A percentile compares a stretch with the other conserved stretches of the same genome.
These are phyloP conservation scores for Apiotrichum porosum DNA, from an alignment of 1,284 basidiomycete genomes.

Conservation along the genomic window DNA sequence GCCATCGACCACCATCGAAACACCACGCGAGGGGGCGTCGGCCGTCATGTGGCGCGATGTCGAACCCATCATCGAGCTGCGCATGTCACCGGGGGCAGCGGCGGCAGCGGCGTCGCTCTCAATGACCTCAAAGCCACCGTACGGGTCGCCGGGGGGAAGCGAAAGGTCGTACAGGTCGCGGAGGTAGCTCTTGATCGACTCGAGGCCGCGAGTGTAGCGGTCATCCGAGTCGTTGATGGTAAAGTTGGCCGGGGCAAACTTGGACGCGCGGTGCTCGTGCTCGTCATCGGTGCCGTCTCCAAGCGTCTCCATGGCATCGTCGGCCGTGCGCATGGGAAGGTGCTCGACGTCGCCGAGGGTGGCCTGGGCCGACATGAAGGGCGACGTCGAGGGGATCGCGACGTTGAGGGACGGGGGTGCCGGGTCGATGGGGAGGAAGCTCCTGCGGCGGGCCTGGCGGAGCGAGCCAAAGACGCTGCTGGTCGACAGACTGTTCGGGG, in stretches of 20 bases:
- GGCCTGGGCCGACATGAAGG: conserved; percentile 52
- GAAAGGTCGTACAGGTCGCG: conserved; percentile 86
- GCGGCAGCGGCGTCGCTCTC: not conserved
- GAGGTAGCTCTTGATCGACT: conserved; percentile 89
- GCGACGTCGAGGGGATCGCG: conserved; percentile 57
- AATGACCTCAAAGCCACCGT: conserved; percentile 43
- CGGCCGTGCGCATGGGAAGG: not conserved
- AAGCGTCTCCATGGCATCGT: conserved; percentile 17
- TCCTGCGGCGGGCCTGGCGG: conserved; percentile 58
- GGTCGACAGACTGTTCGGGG: not conserved
- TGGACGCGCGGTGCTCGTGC: conserved; percentile 13
- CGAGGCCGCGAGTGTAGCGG: conserved; percentile 56
- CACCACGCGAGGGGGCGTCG: too few relatives aligned
- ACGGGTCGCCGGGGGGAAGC: conserved; percentile 37
- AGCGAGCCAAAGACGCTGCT: not conserved
- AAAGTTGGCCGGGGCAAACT: conserved; percentile 17
- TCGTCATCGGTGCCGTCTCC: conserved; percentile 14
- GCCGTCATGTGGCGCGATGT: not conserved
- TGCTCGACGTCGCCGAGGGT: conserved; percentile 12
- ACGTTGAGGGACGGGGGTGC: conserved; percentile 49
- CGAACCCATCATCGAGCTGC: conserved; percentile 12
- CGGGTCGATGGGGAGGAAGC: conserved; percentile 75
- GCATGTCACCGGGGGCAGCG: not conserved
- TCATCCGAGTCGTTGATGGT: conserved; percentile 20
- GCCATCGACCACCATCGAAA: not conserved